Percentiles rank a stretch among this genome's conserved stretches.
Conservation (phyloP, 192 early-diverging fungal species). For the Dispira simplex region DNA sequence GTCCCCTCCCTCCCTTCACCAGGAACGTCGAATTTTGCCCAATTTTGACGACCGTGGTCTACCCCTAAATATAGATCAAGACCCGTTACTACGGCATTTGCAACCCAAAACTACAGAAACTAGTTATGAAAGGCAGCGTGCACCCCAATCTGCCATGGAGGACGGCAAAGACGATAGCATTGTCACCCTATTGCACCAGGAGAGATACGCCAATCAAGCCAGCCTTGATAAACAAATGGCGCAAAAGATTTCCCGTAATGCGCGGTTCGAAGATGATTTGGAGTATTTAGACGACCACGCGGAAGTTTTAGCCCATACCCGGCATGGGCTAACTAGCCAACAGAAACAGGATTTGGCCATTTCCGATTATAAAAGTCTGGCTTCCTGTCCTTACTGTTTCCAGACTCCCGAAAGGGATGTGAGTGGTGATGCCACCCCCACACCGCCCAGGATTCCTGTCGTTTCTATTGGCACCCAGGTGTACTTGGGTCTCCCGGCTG, state of each 20-base stretch:
- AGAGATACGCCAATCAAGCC: slow-evolving; percentile 7
- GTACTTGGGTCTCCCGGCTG: slow-evolving; percentile 65
- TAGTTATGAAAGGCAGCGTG: not conserved
- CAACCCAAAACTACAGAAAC: not conserved
- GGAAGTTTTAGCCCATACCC: slow-evolving; percentile 51
- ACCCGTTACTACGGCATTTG: slow-evolving; percentile 4
- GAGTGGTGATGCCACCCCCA: slow-evolving; percentile 24
- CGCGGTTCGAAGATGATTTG: slow-evolving; percentile 32
- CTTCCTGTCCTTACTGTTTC: slow-evolving; percentile 65
- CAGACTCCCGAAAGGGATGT: slow-evolving; percentile 24
- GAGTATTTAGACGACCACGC: slow-evolving; percentile 89
- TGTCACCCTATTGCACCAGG: slow-evolving; percentile 4
- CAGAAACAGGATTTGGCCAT: slow-evolving; percentile 50
- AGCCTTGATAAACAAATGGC: slow-evolving; percentile 6
- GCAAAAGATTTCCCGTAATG: slow-evolving; percentile 4
- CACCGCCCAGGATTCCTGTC: slow-evolving; percentile 46
- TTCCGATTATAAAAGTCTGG: slow-evolving; percentile 53
- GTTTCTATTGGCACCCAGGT: slow-evolving; percentile 59
- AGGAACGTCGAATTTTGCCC: not conserved
- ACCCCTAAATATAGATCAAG: slow-evolving; percentile 7
- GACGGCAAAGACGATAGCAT: slow-evolving; percentile 8
- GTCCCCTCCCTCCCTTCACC: too few species aligned
- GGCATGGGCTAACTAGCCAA: slow-evolving; percentile 37
- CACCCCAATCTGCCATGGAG: not conserved
- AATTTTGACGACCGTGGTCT: slow-evolving; percentile 11